Evolutionary conservation across 768 basidiomycete genomes (phyloP).

Genomic region (Amanita phalloides): DNA sequence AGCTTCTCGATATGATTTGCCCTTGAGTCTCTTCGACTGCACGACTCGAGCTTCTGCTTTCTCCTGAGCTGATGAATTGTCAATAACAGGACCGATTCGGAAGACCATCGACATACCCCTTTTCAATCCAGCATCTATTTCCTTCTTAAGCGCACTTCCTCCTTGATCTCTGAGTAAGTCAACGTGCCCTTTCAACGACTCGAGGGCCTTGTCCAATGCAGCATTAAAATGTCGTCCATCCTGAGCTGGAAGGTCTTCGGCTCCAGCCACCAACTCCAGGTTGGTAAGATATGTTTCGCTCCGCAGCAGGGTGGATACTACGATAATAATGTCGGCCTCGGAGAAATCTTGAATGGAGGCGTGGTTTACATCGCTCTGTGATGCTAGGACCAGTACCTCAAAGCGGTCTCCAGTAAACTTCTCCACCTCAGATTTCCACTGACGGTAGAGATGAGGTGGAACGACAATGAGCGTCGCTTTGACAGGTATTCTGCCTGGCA

Average conservation of each 20-base stretch:
- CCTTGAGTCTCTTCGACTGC: slow-evolving; percentile 62
- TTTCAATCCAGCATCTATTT: slow-evolving; percentile 54
- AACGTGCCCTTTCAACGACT: slow-evolving; percentile 51
- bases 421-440: slow-evolving; percentile 80
- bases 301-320: slow-evolving; percentile 80
- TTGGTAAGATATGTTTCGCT: slow-evolving; percentile 69
- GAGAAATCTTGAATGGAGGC: slow-evolving; percentile 64
- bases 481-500: slow-evolving; percentile 60
- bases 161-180: slow-evolving; percentile 60
- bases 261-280: slow-evolving; percentile 59
- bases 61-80: slow-evolving; percentile 32
- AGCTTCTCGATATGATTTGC: slow-evolving; percentile 61
- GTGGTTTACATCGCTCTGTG: slow-evolving; percentile 59
- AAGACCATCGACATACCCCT: slow-evolving; percentile 31
- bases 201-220: slow-evolving; percentile 55
- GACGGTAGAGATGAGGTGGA: slow-evolving; percentile 80
- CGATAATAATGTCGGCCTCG: slow-evolving; percentile 78
- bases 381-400: slow-evolving; percentile 56
- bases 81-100: slow-evolving; percentile 1
- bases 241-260: slow-evolving; percentile 56
- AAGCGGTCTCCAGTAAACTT: slow-evolving; percentile 68
- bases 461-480: slow-evolving; percentile 80
- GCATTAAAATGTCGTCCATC: slow-evolving; percentile 87
- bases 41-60: slow-evolving; percentile 32
- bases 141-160: slow-evolving; percentile 44